Evolutionary conservation across 2,329 filamentous ascomycete species (phyloP).

Genomic region (Pseudocercospora musae): DNA sequence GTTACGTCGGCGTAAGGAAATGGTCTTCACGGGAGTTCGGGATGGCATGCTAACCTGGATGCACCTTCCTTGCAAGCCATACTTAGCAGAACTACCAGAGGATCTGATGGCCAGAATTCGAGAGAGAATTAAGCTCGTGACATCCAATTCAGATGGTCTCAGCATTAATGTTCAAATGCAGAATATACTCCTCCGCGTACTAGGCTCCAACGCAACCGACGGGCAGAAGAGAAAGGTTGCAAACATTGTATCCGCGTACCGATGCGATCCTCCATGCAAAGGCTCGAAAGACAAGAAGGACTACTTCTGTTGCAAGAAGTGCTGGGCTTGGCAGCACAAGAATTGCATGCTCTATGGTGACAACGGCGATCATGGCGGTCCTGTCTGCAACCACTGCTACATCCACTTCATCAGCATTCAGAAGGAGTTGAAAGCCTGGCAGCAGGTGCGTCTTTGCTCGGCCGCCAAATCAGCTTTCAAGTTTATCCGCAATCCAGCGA

Average conservation of each 20-base stretch:
- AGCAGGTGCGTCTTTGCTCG: slow-evolving; percentile 26
- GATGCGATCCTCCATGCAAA: slow-evolving; percentile 22
- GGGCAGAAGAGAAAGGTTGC: slow-evolving; percentile 10
- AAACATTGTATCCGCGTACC: slow-evolving; percentile 20
- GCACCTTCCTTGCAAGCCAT: slow-evolving; percentile 18
- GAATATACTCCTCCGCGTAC: neutral
- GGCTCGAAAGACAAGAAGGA: slow-evolving; percentile 13
- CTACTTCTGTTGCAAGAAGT: slow-evolving; percentile 22
- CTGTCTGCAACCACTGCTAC: slow-evolving; percentile 25
- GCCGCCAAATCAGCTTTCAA: slow-evolving; percentile 16
- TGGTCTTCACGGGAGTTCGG: slow-evolving; percentile 3
- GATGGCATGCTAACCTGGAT: slow-evolving; percentile 11
- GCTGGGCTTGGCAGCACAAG: slow-evolving; percentile 25
- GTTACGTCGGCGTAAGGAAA: slow-evolving; percentile 7
- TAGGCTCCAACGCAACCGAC: slow-evolving; percentile 4
- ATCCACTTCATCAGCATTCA: slow-evolving; percentile 14
- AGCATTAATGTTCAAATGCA: neutral
- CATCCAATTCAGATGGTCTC: neutral
- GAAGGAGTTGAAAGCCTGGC: slow-evolving; percentile 51
- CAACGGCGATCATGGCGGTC: slow-evolving; percentile 13
- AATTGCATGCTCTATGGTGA: slow-evolving; percentile 22
- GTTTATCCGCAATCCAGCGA: slow-evolving; percentile 15
- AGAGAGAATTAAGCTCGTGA: neutral
- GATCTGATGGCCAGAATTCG: neutral
- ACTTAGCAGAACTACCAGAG: slow-evolving; percentile 5